These are phyloP conservation scores for Cerrena zonata DNA, from an alignment of 1,284 basidiomycete genomes.

Conservation along the genomic window DNA sequence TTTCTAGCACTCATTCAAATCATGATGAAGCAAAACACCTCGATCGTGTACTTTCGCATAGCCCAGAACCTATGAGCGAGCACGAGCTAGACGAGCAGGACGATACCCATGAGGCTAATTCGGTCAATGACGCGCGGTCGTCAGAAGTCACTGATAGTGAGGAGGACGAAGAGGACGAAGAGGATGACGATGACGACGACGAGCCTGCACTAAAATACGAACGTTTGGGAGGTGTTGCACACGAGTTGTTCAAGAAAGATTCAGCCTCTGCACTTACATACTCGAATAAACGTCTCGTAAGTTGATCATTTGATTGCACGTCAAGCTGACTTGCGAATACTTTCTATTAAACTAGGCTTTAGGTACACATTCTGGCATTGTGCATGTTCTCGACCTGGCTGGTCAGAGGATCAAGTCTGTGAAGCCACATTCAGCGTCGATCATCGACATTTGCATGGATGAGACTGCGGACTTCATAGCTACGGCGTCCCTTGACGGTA, in stretches of 20 bases:
- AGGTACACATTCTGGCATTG: conserved; percentile 87
- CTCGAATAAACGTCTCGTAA: conserved; percentile 70
- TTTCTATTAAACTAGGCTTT: conserved; percentile 49
- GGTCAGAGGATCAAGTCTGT: conserved; percentile 87
- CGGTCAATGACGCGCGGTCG: background rate
- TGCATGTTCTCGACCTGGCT: conserved; percentile 78
- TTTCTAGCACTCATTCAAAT: background rate
- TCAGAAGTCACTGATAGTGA: conserved; percentile 24
- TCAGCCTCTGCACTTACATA: conserved; percentile 80
- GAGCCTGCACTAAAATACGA: conserved; percentile 89
- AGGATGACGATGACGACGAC: conserved; percentile 67
- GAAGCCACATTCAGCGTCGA: conserved; percentile 85
- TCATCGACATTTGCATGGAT: conserved; percentile 85
- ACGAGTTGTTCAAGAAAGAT: conserved; percentile 84
- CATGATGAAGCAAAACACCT: background rate
- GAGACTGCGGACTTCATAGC: conserved; percentile 84
- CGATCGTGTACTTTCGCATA: background rate
- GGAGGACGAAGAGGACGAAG: conserved; percentile 47
- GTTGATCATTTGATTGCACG: conserved; percentile 16
- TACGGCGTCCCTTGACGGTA: conserved; percentile 92
- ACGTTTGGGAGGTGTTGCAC: conserved; percentile 67
- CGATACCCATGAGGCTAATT: background rate
- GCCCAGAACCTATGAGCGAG: background rate
- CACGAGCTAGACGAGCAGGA: conserved; percentile 2
- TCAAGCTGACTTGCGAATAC: conserved; percentile 5